Conservation (phyloP, 805 yeast species). For the Candida nanaspora region DNA sequence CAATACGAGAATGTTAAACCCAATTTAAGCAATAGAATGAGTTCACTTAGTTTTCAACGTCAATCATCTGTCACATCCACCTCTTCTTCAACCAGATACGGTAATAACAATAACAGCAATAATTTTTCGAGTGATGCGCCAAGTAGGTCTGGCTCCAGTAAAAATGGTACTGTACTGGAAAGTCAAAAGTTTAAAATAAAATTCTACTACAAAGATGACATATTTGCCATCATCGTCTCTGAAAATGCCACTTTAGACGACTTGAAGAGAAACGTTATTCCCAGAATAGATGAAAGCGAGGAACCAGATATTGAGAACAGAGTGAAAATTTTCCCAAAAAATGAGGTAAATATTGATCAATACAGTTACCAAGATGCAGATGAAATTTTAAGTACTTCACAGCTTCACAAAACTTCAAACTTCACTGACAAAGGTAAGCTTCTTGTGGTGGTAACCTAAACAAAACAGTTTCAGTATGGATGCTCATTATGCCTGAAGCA, state of each 20-base stretch:
- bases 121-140: not conserved
- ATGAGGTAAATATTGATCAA: conserved; percentile 16
- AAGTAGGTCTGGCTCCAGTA: not conserved
- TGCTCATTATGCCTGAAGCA: no score
- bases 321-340: conserved; percentile 22
- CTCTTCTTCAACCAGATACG: conserved; percentile 4
- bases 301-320: conserved; percentile 13
- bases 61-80: conserved; percentile 6
- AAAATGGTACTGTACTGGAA: not conserved
- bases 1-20: conserved; percentile 34
- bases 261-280: conserved; percentile 19
- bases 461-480: no score
- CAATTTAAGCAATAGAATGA: conserved; percentile 11
- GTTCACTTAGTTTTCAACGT: conserved; percentile 15
- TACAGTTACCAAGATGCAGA: conserved; percentile 11
- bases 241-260: conserved; percentile 15
- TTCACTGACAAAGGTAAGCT: conserved; percentile 28
- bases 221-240: conserved; percentile 52
- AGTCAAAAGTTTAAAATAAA: conserved; percentile 50
- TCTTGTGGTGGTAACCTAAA: conserved; percentile 17
- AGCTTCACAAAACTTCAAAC: conserved; percentile 17
- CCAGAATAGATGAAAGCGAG: conserved; percentile 24
- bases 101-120: not conserved
- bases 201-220: conserved; percentile 74
- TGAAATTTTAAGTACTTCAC: conserved; percentile 14